Conservation (phyloP, 352 stramenopile species). For the Pythium pectinolyticum region DNA sequence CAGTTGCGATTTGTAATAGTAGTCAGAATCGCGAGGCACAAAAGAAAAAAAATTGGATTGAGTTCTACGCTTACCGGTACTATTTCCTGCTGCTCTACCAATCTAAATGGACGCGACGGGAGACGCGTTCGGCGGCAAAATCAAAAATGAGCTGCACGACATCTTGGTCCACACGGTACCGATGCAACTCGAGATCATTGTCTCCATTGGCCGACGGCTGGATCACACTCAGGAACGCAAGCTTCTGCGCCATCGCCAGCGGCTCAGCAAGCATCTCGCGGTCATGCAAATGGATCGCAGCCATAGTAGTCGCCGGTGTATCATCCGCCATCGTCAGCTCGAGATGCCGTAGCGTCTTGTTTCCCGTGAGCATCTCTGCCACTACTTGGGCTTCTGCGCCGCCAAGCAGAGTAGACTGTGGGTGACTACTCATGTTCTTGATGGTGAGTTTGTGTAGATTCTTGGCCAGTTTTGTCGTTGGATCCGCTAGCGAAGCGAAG, state of each 20-base stretch:
- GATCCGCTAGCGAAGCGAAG: not conserved
- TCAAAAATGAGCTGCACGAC: conserved; percentile 19
- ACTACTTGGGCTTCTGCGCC: not conserved
- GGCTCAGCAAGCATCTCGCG: conserved; percentile 9
- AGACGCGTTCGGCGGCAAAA: conserved; percentile 10
- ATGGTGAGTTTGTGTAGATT: conserved; percentile 12
- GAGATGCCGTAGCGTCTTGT: conserved; percentile 11
- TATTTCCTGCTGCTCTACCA: conserved; percentile 20
- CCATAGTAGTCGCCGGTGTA: not conserved
- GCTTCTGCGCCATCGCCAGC: conserved; percentile 4
- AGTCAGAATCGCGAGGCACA: too few relatives aligned
- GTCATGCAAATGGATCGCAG: conserved; percentile 13
- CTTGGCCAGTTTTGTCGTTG: not conserved
- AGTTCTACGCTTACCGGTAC: too few relatives aligned
- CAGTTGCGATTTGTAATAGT: too few relatives aligned
- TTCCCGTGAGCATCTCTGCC: not conserved
- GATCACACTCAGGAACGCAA: conserved; percentile 15
- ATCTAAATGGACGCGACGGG: conserved; percentile 14
- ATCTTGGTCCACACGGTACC: conserved; percentile 15
- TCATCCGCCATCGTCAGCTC: conserved; percentile 15
- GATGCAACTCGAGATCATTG: not conserved
- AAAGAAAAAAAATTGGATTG: too few relatives aligned
- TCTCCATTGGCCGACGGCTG: not conserved
- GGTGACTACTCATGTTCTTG: conserved; percentile 16
- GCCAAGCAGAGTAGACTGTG: not conserved